Base-by-base conservation (phyloP, 2,329 filamentous ascomycete genomes). In the Aspergillus oerlinghausenensis region DNA sequence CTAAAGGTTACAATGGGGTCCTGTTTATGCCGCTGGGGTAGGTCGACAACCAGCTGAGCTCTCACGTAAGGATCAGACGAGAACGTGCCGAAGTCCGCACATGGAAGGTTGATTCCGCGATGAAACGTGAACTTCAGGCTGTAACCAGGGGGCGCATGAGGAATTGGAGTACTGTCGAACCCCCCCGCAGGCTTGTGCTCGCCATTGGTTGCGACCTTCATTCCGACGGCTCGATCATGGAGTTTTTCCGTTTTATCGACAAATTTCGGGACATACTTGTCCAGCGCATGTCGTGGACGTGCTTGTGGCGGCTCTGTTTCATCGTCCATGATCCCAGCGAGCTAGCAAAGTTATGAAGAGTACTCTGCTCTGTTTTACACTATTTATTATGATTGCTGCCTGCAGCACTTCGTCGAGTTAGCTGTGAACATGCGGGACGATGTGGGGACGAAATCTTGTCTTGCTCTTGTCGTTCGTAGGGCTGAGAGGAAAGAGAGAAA, bases 91-190 rank as follows among this genome's bases (percentile, higher is more conserved):
- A 96, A 78, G 73, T 97, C 93, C 55, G 88, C 89, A 49, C 90
- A 84, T 1, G 93, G 91, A 3, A 97, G 83, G 69, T 96, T 92
- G 59, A 80, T 79, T 1, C 92, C 93, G 57, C 84, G 82, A 72
- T 93, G 88, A 70, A 97, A 90, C 51, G 86, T 92, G 75, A 97
- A 88, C 70, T 87, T 88, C 62, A 97, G 71, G 0, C 90, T 96
- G 75, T 89, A 97, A 26, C 92, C 92, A 7, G 87, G 85, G 8
- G 88, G 86, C 4, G 85, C 86, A 65, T 83, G 75, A 0, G 90
- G 90, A 8, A 96, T 79, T 1, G 91, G 90, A 0, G 90, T 96
- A 38, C 78, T 73, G 73, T 96, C 92, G 71, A 85, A 94, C 35
- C 92, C 92, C 29, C 92, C 92, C 0, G 87, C 83, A 0, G 89